Percentiles rank a stretch among this genome's conserved stretches.
Evolutionary conservation across 148 eudicot genomes (phyloP).

Genomic region (Simmondsia chinensis): DNA sequence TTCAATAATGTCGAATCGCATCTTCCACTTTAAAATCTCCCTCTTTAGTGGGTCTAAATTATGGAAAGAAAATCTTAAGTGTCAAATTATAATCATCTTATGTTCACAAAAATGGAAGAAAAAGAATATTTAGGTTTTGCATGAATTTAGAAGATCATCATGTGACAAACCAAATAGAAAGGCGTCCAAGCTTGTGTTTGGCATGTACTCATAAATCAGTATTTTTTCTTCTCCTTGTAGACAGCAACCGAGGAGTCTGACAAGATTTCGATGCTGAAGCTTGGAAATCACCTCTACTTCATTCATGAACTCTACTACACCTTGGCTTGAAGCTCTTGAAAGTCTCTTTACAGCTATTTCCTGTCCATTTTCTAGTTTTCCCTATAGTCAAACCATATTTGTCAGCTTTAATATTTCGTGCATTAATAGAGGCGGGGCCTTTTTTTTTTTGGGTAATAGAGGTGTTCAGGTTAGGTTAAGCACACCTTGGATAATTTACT

Average conservation of each 20-base stretch:
- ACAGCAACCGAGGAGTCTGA: conserved; percentile 20
- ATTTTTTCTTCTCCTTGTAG: conserved; percentile 18
- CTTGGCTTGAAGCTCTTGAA: conserved; percentile 15
- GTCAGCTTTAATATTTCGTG: background rate
- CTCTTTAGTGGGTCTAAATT: background rate
- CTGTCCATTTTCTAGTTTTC: conserved; percentile 6
- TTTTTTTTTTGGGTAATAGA: background rate
- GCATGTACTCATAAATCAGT: conserved; percentile 25
- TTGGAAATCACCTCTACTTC: conserved; percentile 17
- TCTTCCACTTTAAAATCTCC: conserved; percentile 7
- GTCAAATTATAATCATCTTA: too few species aligned
- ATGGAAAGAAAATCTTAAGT: background rate
- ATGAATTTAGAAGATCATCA: too few species aligned
- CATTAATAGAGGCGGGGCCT: background rate
- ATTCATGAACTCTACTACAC: conserved; percentile 19
- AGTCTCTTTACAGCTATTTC: conserved; percentile 27
- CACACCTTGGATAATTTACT: too few species aligned
- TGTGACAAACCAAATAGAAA: conserved; percentile 17
- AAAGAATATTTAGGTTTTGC: too few species aligned
- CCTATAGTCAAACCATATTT: too few species aligned
- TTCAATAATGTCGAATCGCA: conserved; percentile 9
- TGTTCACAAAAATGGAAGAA: too few species aligned
- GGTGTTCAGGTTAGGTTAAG: too few species aligned
- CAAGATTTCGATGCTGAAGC: conserved; percentile 26
- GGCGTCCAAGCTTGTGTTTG: conserved; percentile 14